Evolutionary conservation across 2,329 filamentous ascomycete species (phyloP).

Genomic region (Ceratocystis ficicola): DNA sequence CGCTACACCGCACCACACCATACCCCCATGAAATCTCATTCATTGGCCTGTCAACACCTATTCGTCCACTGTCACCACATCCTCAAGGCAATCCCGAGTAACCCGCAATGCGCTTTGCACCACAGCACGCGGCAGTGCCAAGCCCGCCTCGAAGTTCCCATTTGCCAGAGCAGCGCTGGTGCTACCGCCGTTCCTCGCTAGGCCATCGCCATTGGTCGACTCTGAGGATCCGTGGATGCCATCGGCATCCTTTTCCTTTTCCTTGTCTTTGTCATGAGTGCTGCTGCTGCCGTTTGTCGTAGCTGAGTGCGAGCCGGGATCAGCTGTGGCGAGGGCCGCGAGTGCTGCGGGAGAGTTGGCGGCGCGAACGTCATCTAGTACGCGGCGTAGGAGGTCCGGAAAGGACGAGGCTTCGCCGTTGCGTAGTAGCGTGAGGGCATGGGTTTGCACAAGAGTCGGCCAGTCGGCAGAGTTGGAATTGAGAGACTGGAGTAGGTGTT

Average conservation of each 20-base stretch:
- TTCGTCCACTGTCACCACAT: constrained; percentile 34
- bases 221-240: constrained; percentile 4
- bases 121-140: constrained; percentile 48
- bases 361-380: constrained; percentile 49
- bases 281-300: constrained; percentile 19
- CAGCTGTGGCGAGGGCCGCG: neutral
- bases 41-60: neutral
- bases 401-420: constrained; percentile 48
- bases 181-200: constrained; percentile 28
- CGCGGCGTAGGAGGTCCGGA: constrained; percentile 46
- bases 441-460: constrained; percentile 47
- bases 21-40: neutral
- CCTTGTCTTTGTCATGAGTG: constrained; percentile 23
- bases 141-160: constrained; percentile 25
- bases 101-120: constrained; percentile 50
- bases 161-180: constrained; percentile 23
- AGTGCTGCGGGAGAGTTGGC: constrained; percentile 31
- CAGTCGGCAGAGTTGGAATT: constrained; percentile 49
- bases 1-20: neutral
- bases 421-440: constrained; percentile 49
- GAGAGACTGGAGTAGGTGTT: constrained; percentile 49
- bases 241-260: neutral
- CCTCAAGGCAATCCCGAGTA: constrained; percentile 46
- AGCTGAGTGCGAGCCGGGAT: constrained; percentile 26
- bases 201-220: neutral